Evolutionary conservation across 2,329 filamentous ascomycete genomes (phyloP), one percentile per base, ranked within the genome.

Genomic region (Xylaria sp.): DNA sequence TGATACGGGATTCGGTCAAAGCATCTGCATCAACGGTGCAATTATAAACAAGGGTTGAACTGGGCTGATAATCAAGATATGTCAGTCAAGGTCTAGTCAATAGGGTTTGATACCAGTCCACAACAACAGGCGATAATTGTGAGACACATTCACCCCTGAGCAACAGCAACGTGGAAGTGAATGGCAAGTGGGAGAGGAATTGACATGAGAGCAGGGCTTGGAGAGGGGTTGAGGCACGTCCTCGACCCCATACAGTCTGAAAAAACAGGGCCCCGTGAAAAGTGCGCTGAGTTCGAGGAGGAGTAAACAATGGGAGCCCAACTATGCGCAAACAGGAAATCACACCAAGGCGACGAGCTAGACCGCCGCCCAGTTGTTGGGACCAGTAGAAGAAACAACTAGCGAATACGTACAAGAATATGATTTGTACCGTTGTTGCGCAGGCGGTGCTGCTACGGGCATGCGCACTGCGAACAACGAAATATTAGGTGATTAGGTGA

Each of bases 221-320:
- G 11, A 14, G 30, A 51, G 53, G 30, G 64, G 58, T 69, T 60
- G 65, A 61, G 60, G 50, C 21, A 51, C 53, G 70, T 58, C 27
- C 71, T 67, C 68, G 70, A 17, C 61, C 36, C 27, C 9, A 24
- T 17, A 36, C 51, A 51, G 21, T 24, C 45, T 36, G 19, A 39
- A 67, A 51, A 61, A 45, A 7, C n/a, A 54, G 51, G 36, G 36
- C 12, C 67, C 69, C 71, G 63, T 47, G 24, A 53, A 47, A 71
- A 71, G 69, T 75, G 71, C 71, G 68, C 69, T 68, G 50, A 67
- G 66, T 61, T 65, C 60, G 66, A 55, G 42, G 71, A 70, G 65
- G 64, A 65, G 65, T 60, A 62, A 68, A 68, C 60, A 64, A 58
- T 51, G 34, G 65, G 54, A 63, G 65, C 62, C 70, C 56, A 67